Base-by-base conservation (phyloP, 2,329 filamentous ascomycete species). In the Aspergillus nomiae region DNA sequence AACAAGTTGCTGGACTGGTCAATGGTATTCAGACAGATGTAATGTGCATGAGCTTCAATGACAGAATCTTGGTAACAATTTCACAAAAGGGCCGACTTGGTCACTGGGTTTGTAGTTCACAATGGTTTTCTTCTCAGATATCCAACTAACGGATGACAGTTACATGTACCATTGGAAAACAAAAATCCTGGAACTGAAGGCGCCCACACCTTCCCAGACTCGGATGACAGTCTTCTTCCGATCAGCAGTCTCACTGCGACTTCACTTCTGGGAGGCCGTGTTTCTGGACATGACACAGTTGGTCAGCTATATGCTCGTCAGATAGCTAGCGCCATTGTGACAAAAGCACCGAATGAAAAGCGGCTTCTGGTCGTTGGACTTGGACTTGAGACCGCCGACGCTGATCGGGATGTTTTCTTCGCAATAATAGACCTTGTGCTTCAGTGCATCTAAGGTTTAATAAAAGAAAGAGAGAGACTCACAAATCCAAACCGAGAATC, bases 261-360 rank as follows among this genome's bases (percentile, higher is more conserved):
- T 43, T 96, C 93, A 0, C 82, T 99, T 3, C 84, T 99, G 0
- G 95, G 95, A 2, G 93, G 90, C 11, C 92, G 94, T 53, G 88
- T 90, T 36, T 85, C 90, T 58, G 89, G 91, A 54, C 86, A 93
- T 50, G 93, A 97, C 73, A 92, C 90, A 0, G 78, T 96, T 6
- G 94, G 92, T 1, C 94, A 97, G 76, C 86, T 97, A 1, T 90
- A 96, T 72, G 94, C 94, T 3, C 92, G 92, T 50, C 94, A 97
- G 72, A 90, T 98, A 68, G 95, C 90, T 6, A 96, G 89, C 72
- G 87, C 90, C 45, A 86, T 99, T 63, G 84, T 89, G 21, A 87
- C 90, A 63, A 89, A 89, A 66, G 85, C 91, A 58, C 88, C 92
- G 7, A 79, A 82, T 51, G 88, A 90, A 74, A 83, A 81, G 65